A percentile compares a stretch with the other conserved stretches of the same genome.
Evolutionary conservation across 1,139 yeast genomes (phyloP).

Genomic region (Saccharomyces uvarum): DNA sequence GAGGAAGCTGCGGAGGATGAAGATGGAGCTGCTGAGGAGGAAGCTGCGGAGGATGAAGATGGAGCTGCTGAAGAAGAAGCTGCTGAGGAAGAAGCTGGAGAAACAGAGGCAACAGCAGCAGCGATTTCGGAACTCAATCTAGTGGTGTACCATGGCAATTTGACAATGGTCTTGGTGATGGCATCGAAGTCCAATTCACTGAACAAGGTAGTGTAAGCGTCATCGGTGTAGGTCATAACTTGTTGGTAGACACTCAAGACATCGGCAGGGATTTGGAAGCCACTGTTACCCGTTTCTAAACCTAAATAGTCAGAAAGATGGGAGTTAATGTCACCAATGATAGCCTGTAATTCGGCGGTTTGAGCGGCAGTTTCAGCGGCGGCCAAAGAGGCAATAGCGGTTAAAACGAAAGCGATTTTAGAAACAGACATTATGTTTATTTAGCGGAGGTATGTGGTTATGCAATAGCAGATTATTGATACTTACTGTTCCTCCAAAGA

Average conservation of each 20-base stretch:
- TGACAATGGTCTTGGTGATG: slow-evolving; percentile 33
- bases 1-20: slow-evolving; percentile 16
- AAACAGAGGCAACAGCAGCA: slow-evolving; percentile 22
- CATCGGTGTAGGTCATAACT: slow-evolving; percentile 37
- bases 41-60: slow-evolving; percentile 10
- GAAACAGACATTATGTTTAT: slow-evolving; percentile 2
- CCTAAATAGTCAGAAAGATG: slow-evolving; percentile 14
- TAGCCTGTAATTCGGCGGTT: slow-evolving; percentile 14
- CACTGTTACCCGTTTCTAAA: slow-evolving; percentile 9
- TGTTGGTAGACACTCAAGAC: slow-evolving; percentile 31
- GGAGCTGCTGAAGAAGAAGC: slow-evolving; percentile 15
- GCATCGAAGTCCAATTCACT: slow-evolving; percentile 22
- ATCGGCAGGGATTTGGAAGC: slow-evolving; percentile 26
- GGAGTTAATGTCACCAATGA: slow-evolving; percentile 13
- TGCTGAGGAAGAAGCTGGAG: slow-evolving; percentile 13
- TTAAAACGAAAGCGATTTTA: slow-evolving; percentile 4
- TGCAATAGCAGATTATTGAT: neutral
- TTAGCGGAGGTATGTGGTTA: neutral
- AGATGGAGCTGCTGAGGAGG: slow-evolving; percentile 17
- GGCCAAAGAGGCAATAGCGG: slow-evolving; percentile 11
- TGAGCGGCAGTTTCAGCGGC: slow-evolving; percentile 9
- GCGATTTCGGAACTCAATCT: slow-evolving; percentile 31
- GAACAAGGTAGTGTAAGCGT: slow-evolving; percentile 37
- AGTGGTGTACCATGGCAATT: slow-evolving; percentile 39
- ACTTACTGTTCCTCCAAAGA: neutral